Percentiles rank a stretch among this genome's conserved stretches.
Conservation (phyloP, 1,284 basidiomycete species). For the Tilletia caries region DNA sequence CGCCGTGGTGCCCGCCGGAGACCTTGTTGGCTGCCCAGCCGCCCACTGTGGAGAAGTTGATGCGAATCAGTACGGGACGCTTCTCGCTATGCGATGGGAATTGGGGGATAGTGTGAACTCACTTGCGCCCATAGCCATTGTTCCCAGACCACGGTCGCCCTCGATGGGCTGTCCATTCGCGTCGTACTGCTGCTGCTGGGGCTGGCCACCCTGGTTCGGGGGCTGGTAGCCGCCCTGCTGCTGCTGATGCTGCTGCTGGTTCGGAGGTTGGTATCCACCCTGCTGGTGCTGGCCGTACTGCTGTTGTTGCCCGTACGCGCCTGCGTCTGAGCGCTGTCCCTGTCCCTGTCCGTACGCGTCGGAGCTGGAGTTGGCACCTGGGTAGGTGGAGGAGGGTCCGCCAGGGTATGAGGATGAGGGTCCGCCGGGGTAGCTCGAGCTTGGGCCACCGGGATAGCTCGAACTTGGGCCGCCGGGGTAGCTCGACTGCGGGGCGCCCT, state of each 20-base stretch:
- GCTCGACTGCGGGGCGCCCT: slow-evolving; percentile 10
- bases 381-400: slow-evolving; percentile 21
- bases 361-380: not conserved
- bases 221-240: not conserved
- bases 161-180: slow-evolving; percentile 35
- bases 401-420: slow-evolving; percentile 20
- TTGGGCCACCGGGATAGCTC: slow-evolving; percentile 11
- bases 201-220: slow-evolving; percentile 12
- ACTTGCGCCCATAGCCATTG: slow-evolving; percentile 35
- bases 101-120: not conserved
- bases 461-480: slow-evolving; percentile 21
- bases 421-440: slow-evolving; percentile 18
- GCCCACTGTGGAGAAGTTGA: slow-evolving; percentile 17
- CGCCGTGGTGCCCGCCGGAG: slow-evolving; percentile 34
- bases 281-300: not conserved
- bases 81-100: not conserved
- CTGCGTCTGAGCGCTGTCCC: not conserved
- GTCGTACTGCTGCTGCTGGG: slow-evolving; percentile 33
- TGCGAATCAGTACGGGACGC: not conserved
- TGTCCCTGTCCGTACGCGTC: no score
- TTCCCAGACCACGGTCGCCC: slow-evolving; percentile 43
- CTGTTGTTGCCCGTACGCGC: not conserved
- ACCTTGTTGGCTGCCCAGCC: slow-evolving; percentile 41
- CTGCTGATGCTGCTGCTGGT: slow-evolving; percentile 6
- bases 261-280: slow-evolving; percentile 4